Evolutionary conservation across 2,329 filamentous ascomycete species (phyloP).

Genomic region (Colletotrichum chrysophilum): DNA sequence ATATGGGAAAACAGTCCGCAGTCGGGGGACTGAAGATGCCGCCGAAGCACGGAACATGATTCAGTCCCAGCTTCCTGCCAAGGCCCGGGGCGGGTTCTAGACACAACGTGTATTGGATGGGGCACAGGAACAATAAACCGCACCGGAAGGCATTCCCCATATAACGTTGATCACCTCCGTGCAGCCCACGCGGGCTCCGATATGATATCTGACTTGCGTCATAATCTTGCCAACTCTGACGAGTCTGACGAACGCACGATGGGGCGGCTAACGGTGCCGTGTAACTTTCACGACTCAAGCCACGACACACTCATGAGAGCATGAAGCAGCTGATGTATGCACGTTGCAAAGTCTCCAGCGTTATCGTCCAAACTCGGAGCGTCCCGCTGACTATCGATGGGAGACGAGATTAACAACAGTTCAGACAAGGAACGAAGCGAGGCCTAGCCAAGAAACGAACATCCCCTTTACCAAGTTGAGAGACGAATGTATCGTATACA

Average conservation of each 20-base stretch:
- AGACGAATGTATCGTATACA: not conserved
- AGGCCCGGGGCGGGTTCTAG: not conserved
- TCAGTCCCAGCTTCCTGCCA: conserved; percentile 10
- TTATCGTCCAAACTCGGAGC: not conserved
- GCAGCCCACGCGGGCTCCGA: not conserved
- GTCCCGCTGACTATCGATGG: not conserved
- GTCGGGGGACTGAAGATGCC: not conserved
- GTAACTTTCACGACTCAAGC: not conserved
- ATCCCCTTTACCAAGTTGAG: not conserved
- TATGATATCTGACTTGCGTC: conserved; percentile 17
- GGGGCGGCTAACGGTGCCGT: not conserved
- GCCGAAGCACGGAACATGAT: conserved; percentile 5
- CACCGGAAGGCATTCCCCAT: not conserved
- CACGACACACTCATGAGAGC: not conserved
- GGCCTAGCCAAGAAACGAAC: not conserved
- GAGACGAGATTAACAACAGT: not conserved
- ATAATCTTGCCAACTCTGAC: not conserved
- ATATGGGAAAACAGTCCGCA: not conserved
- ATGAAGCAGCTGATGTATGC: not conserved
- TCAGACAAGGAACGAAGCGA: not conserved
- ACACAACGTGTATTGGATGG: not conserved
- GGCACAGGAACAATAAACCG: not conserved
- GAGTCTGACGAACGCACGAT: not conserved
- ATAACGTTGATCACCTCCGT: not conserved
- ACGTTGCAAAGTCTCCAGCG: not conserved